Conservation (phyloP, 331 rosid species). For the Cucumis variabilis region DNA sequence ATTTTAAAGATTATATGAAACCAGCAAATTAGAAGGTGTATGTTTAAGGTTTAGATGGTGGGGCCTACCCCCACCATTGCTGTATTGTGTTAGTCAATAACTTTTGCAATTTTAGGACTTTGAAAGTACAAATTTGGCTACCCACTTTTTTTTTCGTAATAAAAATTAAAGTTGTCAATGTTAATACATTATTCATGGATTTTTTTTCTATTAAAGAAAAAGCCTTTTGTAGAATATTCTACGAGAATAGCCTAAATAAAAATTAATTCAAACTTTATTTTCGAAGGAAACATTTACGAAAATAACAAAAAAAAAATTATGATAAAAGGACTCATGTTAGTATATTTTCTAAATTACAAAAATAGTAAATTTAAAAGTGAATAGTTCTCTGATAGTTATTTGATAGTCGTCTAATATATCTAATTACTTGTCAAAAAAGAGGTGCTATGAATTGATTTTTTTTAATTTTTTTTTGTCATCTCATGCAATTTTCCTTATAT, state of each 20-base stretch:
- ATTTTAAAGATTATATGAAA: background rate
- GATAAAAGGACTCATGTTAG: too few relatives aligned
- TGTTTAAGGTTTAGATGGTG: background rate
- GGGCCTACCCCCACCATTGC: background rate
- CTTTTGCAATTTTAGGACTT: slow-evolving; percentile 25
- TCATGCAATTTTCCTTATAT: too few relatives aligned
- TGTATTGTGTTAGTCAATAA: background rate
- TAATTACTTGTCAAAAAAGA: too few relatives aligned
- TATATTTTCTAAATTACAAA: too few relatives aligned
- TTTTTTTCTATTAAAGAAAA: background rate
- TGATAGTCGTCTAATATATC: too few relatives aligned
- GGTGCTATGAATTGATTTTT: too few relatives aligned
- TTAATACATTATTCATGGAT: background rate
- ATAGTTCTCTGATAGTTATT: too few relatives aligned
- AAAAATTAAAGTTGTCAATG: background rate
- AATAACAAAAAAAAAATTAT: too few relatives aligned
- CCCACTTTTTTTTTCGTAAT: background rate
- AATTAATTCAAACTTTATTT: background rate
- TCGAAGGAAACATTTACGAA: too few relatives aligned
- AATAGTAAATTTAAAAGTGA: too few relatives aligned
- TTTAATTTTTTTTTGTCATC: too few relatives aligned
- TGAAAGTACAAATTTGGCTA: background rate
- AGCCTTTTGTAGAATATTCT: background rate
- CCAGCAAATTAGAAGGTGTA: background rate
- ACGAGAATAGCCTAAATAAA: background rate